phyloP scores from a whole-genome alignment of 2,329 filamentous ascomycete species.

The Aphanoascus verrucosus region DNA sequence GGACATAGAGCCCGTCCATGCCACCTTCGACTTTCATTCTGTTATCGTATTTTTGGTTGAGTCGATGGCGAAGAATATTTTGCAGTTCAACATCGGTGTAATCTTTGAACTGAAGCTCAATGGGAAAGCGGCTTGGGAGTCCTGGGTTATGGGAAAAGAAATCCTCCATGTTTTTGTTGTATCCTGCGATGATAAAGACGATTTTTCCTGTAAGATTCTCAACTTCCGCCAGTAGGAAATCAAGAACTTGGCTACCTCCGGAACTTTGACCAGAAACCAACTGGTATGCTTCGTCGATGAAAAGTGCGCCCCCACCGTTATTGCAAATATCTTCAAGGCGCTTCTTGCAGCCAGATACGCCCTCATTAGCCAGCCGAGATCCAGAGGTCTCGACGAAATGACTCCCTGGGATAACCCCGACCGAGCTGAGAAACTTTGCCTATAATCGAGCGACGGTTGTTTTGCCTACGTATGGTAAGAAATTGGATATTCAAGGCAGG shows the following conservation, averaged over 20 bases:
- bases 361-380: constrained; percentile 52
- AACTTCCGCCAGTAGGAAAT: constrained; percentile 60
- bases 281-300: constrained; percentile 74
- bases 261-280: constrained; percentile 49
- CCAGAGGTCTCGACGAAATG: constrained; percentile 58
- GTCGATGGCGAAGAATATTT: constrained; percentile 46
- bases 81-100: constrained; percentile 56
- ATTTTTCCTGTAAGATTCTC: constrained; percentile 61
- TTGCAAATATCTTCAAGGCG: constrained; percentile 48
- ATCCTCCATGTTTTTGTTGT: constrained; percentile 62
- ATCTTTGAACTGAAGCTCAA: constrained; percentile 56
- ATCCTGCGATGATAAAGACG: constrained; percentile 63
- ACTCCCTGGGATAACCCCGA: constrained; percentile 52
- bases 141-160: constrained; percentile 68
- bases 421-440: constrained; percentile 51
- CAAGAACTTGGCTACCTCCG: constrained; percentile 53
- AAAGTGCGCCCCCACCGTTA: constrained; percentile 55
- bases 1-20: constrained; percentile 48
- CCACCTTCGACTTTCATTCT: constrained; percentile 53
- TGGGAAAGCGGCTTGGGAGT: constrained; percentile 57
- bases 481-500: constrained; percentile 1
- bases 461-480: constrained; percentile 42
- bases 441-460: constrained; percentile 66
- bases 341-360: constrained; percentile 48
- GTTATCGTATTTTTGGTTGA: constrained; percentile 45